These are phyloP conservation scores for Beauveria medogensis DNA, from an alignment of 2,329 filamentous ascomycete species.

Conservation along the genomic window DNA sequence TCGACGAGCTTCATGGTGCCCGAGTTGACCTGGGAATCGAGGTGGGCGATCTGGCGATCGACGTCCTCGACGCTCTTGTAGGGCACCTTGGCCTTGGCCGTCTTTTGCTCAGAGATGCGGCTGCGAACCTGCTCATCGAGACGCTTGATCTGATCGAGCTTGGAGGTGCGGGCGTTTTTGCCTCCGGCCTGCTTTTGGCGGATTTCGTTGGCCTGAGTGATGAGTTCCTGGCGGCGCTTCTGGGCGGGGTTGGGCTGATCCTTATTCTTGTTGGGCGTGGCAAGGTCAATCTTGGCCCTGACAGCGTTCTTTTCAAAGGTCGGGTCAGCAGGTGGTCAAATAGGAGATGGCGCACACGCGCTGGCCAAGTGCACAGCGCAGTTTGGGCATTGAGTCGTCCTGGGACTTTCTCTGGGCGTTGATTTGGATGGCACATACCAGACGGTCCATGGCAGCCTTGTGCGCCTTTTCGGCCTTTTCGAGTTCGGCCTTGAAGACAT, in stretches of 20 bases:
- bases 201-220: conserved; percentile 74
- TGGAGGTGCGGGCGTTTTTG: conserved; percentile 70
- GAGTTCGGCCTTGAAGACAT: conserved; percentile 69
- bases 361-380: neutral
- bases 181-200: conserved; percentile 78
- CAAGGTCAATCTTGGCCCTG: conserved; percentile 81
- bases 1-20: conserved; percentile 94
- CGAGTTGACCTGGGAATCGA: conserved; percentile 79
- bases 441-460: conserved; percentile 59
- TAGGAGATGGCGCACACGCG: conserved; percentile 8
- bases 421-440: conserved; percentile 24
- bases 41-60: conserved; percentile 68
- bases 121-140: conserved; percentile 84
- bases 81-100: conserved; percentile 66
- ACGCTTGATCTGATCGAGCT: conserved; percentile 86
- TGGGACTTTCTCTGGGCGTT: neutral
- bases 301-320: conserved; percentile 60
- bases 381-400: neutral
- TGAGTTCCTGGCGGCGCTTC: conserved; percentile 80
- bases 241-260: conserved; percentile 73
- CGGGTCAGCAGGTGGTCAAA: conserved; percentile 11
- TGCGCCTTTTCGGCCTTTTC: conserved; percentile 82
- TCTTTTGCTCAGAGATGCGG: conserved; percentile 80
- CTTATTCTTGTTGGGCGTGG: conserved; percentile 63
- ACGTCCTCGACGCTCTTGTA: conserved; percentile 88